phyloP scores from a whole-genome alignment of 768 basidiomycete species.

The Mycena vulgaris region DNA sequence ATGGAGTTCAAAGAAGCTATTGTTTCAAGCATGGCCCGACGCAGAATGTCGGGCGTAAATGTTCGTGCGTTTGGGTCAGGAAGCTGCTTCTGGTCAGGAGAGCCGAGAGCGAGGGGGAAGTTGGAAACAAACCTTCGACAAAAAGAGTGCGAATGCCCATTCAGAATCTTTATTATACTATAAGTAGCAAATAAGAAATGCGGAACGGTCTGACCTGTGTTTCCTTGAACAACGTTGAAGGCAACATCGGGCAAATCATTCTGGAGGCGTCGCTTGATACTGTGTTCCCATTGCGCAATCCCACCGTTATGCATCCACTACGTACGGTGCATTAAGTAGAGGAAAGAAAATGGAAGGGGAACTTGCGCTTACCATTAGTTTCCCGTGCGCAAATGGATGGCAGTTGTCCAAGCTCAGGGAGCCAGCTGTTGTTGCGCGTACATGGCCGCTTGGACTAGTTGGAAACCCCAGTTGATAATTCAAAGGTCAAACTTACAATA shows the following conservation, averaged over 20 bases:
- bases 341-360: conserved; percentile 2
- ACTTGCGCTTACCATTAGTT: conserved; percentile 81
- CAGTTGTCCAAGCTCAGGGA: conserved; percentile 94
- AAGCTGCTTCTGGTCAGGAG: conserved; percentile 63
- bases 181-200: conserved; percentile 1
- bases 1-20: conserved; percentile 85
- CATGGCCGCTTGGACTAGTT: conserved; percentile 69
- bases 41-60: conserved; percentile 81
- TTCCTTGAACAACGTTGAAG: conserved; percentile 91
- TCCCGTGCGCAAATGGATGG: conserved; percentile 94
- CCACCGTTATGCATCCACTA: conserved; percentile 99
- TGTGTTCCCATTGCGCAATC: conserved; percentile 86
- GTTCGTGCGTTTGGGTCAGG: conserved; percentile 82
- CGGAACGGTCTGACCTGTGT: conserved; percentile 77
- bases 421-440: conserved; percentile 94
- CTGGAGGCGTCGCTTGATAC: conserved; percentile 87
- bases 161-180: conserved; percentile 79
- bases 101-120: conserved; percentile 5
- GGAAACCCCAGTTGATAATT: neutral
- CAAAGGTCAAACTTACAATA: conserved; percentile 63
- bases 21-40: conserved; percentile 91
- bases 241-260: conserved; percentile 83
- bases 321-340: conserved; percentile 3
- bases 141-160: conserved; percentile 95
- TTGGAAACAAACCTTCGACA: conserved; percentile 75